Conservation (phyloP, 176 grass and related monocot species). For the Bolboschoenus planiculmis region DNA sequence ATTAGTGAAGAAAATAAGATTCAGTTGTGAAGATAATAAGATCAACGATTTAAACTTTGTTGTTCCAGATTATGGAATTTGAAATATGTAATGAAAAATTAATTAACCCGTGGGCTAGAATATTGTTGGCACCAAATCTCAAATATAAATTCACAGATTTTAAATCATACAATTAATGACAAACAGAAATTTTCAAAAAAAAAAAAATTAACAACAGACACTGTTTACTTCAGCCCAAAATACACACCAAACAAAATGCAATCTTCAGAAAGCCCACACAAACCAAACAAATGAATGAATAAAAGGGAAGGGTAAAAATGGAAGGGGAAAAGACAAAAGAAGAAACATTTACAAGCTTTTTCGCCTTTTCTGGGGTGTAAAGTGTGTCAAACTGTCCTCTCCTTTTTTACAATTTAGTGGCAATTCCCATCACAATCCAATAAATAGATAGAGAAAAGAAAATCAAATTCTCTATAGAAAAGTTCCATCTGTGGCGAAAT, state of each 20-base stretch:
- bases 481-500: neutral
- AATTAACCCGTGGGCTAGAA: neutral
- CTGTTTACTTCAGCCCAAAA: neutral
- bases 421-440: neutral
- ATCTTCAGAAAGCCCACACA: neutral
- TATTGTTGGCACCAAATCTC: neutral
- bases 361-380: neutral
- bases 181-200: neutral
- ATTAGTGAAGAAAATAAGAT: neutral
- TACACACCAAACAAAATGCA: neutral
- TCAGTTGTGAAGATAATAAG: neutral
- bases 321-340: neutral
- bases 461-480: slow-evolving; percentile 1
- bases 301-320: neutral
- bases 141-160: neutral
- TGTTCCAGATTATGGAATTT: neutral
- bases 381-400: neutral
- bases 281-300: neutral
- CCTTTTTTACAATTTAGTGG: slow-evolving; percentile 1
- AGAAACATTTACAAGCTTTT: neutral
- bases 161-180: neutral
- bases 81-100: neutral
- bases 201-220: neutral
- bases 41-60: neutral
- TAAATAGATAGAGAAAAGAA: neutral